phyloP scores from a whole-genome alignment of 2,329 filamentous ascomycete species.

The Aspergillus carbonarius region DNA sequence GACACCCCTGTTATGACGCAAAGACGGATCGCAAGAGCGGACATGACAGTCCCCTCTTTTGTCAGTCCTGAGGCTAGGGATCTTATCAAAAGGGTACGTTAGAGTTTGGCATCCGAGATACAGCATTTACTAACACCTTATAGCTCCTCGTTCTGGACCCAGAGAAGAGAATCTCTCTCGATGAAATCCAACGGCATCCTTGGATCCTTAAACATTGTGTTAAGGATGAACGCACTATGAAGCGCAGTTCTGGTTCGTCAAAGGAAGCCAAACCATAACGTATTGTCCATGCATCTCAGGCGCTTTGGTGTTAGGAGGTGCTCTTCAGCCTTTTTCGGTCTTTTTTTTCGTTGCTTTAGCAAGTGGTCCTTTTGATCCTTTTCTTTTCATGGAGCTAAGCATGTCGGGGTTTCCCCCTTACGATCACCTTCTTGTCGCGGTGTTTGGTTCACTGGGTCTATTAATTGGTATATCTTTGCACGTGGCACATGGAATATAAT shows the following conservation, averaged over 20 bases:
- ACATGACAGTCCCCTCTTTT: slow-evolving; percentile 90
- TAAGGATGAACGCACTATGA: slow-evolving; percentile 48
- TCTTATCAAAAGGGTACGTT: slow-evolving; percentile 77
- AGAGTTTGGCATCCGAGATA: background rate
- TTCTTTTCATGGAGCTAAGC: background rate
- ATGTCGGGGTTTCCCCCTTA: background rate
- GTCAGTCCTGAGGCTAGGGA: slow-evolving; percentile 88
- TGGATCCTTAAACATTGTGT: slow-evolving; percentile 97
- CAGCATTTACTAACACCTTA: slow-evolving; percentile 21
- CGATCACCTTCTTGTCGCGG: background rate
- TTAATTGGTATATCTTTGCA: background rate
- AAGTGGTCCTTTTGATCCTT: background rate
- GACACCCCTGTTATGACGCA: slow-evolving; percentile 95
- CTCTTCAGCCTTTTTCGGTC: slow-evolving; percentile 6
- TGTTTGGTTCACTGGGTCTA: background rate
- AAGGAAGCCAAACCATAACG: slow-evolving; percentile 35
- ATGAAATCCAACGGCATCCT: slow-evolving; percentile 83
- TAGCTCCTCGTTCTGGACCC: slow-evolving; percentile 88
- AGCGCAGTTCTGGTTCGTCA: slow-evolving; percentile 43
- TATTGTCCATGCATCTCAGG: slow-evolving; percentile 18
- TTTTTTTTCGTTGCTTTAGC: background rate
- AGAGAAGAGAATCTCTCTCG: slow-evolving; percentile 85
- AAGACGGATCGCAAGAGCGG: slow-evolving; percentile 78
- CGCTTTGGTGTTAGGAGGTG: slow-evolving; percentile 18
- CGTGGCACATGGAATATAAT: slow-evolving; percentile 12